phyloP scores from a whole-genome alignment of 805 yeast species.

The Yamadazyma scolyti region DNA sequence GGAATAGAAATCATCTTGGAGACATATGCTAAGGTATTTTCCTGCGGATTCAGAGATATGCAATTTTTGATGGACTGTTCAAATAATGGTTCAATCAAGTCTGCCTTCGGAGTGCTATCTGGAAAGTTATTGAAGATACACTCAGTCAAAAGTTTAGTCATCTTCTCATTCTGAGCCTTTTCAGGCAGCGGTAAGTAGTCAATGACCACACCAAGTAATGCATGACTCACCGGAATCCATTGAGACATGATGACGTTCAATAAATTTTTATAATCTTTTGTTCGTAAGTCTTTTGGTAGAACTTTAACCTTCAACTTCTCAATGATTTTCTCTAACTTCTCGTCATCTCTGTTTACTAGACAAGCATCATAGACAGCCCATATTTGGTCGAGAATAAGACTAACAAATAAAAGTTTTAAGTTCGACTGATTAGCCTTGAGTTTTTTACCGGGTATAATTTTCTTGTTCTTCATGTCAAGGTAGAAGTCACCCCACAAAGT shows the following conservation, averaged over 20 bases:
- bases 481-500: slow-evolving; percentile 96
- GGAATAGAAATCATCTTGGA: slow-evolving; percentile 90
- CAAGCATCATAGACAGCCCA: slow-evolving; percentile 87
- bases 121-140: slow-evolving; percentile 45
- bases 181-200: slow-evolving; percentile 83
- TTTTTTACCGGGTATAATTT: slow-evolving; percentile 65
- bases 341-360: slow-evolving; percentile 60
- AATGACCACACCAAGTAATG: slow-evolving; percentile 78
- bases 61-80: slow-evolving; percentile 61
- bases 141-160: slow-evolving; percentile 56
- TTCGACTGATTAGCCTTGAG: slow-evolving; percentile 48
- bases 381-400: slow-evolving; percentile 79
- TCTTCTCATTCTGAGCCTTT: slow-evolving; percentile 67
- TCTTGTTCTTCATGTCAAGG: slow-evolving; percentile 85
- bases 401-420: slow-evolving; percentile 80
- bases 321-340: slow-evolving; percentile 71
- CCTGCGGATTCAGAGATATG: slow-evolving; percentile 56
- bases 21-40: slow-evolving; percentile 61
- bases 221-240: slow-evolving; percentile 91
- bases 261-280: slow-evolving; percentile 69
- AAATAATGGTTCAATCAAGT: slow-evolving; percentile 46
- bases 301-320: slow-evolving; percentile 65
- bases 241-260: slow-evolving; percentile 73
- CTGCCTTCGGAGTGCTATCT: slow-evolving; percentile 17
- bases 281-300: slow-evolving; percentile 68